A percentile compares a stretch with the other conserved stretches of the same genome.
phyloP scores from a whole-genome alignment of 148 eudicot species.

The Cornus florida region DNA sequence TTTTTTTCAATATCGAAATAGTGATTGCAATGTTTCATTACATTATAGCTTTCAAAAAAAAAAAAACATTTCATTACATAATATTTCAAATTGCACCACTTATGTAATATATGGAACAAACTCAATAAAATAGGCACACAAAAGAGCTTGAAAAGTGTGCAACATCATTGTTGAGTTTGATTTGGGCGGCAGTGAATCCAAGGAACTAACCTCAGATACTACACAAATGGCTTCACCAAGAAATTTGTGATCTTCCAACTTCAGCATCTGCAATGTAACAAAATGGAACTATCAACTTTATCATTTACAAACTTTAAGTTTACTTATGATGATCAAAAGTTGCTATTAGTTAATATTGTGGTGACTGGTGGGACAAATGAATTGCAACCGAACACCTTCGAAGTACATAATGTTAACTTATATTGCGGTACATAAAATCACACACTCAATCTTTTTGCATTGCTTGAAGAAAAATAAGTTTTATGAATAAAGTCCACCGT shows the following conservation, averaged over 20 bases:
- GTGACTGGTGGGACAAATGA: too few species aligned
- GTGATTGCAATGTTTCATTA: background rate
- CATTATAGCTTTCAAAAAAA: too few species aligned
- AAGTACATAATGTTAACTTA: too few species aligned
- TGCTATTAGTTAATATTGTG: too few species aligned
- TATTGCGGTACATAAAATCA: too few species aligned
- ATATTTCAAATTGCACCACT: background rate
- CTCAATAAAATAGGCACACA: background rate
- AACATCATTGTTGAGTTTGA: background rate
- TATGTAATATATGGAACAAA: background rate
- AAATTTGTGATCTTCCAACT: slow-evolving; percentile 78
- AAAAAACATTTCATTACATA: background rate
- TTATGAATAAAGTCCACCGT: too few species aligned
- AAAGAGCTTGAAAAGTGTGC: background rate
- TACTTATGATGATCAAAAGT: background rate
- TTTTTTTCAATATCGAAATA: background rate
- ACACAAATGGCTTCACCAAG: slow-evolving; percentile 84
- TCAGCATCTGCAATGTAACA: slow-evolving; percentile 49
- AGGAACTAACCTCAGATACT: slow-evolving; percentile 73
- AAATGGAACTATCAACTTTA: background rate
- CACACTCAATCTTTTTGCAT: too few species aligned
- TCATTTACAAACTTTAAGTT: background rate
- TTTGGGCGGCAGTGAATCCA: background rate
- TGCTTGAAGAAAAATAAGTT: too few species aligned
- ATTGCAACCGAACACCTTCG: too few species aligned